Evolutionary conservation across 2,329 filamentous ascomycete species (phyloP).

Genomic region (Fusarium verrucosum): DNA sequence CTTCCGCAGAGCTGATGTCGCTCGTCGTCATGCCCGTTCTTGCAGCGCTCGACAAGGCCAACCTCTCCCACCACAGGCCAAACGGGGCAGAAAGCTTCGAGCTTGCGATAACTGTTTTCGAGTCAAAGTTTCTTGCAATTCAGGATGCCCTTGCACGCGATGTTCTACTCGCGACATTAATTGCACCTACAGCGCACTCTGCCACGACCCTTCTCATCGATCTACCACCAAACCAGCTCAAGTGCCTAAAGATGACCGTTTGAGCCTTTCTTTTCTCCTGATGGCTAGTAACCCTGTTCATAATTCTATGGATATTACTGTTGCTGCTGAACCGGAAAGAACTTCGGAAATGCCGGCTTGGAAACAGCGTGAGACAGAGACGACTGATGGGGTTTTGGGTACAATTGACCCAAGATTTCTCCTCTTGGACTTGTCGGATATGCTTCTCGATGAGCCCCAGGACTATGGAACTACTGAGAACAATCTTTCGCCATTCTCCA

Average conservation of each 20-base stretch:
- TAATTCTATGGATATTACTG: background rate
- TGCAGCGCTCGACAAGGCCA: slow-evolving; percentile 12
- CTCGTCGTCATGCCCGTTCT: slow-evolving; percentile 19
- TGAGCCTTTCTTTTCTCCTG: slow-evolving; percentile 7
- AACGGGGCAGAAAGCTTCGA: slow-evolving; percentile 22
- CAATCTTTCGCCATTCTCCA: accelerated
- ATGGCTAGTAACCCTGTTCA: slow-evolving; percentile 4
- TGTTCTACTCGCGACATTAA: background rate
- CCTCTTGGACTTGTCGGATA: slow-evolving; percentile 12
- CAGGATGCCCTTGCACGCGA: background rate
- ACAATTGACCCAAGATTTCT: slow-evolving; percentile 20
- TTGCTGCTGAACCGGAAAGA: slow-evolving; percentile 19
- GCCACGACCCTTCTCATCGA: slow-evolving; percentile 6
- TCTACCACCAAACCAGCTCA: accelerated
- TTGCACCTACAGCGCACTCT: slow-evolving; percentile 23
- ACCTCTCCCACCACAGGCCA: slow-evolving; percentile 11
- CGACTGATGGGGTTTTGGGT: background rate
- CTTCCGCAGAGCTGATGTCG: slow-evolving; percentile 24
- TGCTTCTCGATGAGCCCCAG: slow-evolving; percentile 1
- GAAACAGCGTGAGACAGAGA: background rate
- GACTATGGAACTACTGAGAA: background rate
- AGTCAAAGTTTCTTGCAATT: slow-evolving; percentile 6
- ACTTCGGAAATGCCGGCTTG: slow-evolving; percentile 5
- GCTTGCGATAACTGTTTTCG: slow-evolving; percentile 24
- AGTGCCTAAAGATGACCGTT: background rate